Evolutionary conservation across 1,284 basidiomycete species (phyloP), one percentile per base, ranked within the genome.

Genomic region (Agroathelia rolfsii): DNA sequence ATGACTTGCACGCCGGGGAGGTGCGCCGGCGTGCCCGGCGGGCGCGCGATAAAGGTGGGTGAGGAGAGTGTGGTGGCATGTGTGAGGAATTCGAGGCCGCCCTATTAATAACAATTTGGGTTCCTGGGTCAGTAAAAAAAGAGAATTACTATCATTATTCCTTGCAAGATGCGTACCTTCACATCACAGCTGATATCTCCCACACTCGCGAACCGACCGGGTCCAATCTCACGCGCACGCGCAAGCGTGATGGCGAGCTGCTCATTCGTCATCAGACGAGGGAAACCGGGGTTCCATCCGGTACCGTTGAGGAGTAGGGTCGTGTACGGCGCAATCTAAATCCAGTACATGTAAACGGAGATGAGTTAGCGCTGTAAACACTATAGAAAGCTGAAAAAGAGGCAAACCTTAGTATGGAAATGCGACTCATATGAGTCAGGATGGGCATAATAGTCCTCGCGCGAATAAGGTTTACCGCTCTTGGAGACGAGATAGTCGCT

Each of bases 121-220:
- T n/a, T n/a, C n/a, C 21, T 10, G 38, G 25, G n/a, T n/a, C n/a
- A 21, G 18, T 28, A 23, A 39, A 11, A 30, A n/a, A 30, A 30
- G 24, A 14, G 23, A 8, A n/a, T 6, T 17, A 29, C 14, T 12
- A 19, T 31, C 13, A 35, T 46, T 36, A 34, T 19, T 21, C 7
- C 13, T n/a, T n/a, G n/a, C n/a, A n/a, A n/a, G n/a, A 13, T 10
- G 48, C 61, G 23, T 34, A 81, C 84, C 50, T 74, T 69, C 10
- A 89, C 64, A 50, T 94, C 88, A 47, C 88, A 92, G 38, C 76
- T 86, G 22, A 94, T 80, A 48, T 94, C 89, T 5, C 84, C 84
- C 14, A 93, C 69, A 34, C 76, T 81, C 8, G 64, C 64, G 44
- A 79, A 76, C 9, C 81, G 61, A 3, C 64, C 66, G 6, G 56